Evolutionary conservation across 2,329 filamentous ascomycete species (phyloP), one percentile per base, ranked within the genome.

Genomic region (Ambrosiella xylebori): DNA sequence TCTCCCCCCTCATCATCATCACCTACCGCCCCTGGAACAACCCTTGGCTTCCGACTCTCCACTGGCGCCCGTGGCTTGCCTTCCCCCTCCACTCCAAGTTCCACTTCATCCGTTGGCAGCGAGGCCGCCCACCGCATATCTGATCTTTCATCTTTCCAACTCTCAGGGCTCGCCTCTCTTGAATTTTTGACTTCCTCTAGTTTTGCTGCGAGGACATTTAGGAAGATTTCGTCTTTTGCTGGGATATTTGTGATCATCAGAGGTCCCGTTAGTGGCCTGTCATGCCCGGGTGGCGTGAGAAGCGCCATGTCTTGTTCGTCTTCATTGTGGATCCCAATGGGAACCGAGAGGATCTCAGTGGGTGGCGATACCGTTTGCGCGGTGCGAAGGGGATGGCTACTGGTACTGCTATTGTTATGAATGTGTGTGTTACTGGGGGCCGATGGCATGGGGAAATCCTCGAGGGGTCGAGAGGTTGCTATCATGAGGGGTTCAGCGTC

Each of bases 171-270:
- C 27, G 57, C 56, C 41, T 76, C 72, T 17, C 72, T 68, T 12
- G 71, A 72, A 56, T 70, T 72, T 58, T 73, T 72, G 47, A 77
- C 73, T 45, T 74, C 71, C 59, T 76, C 71, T 1, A 81, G 70
- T 64, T 75, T 79, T 64, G 76, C 71, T 41, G 75, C 73, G 13
- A 81, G 65, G 59, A 69, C 68, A 50, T 69, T 68, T 54, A 77
- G 74, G 61, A 81, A 81, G 19, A 75, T 67, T 62, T 79, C 77
- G 59, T 81, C 78, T 54, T 77, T 71, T 1, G 74, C 75, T 1
- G 77, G 76, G 60, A 76, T 74, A 61, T 81, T 81, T 59, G 73
- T 71, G 41, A 81, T 69, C 68, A 76, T 76, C 54, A 80, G 63
- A 7, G 77, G 78, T 0, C 76, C 77, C 57, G 71, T 75, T 38